These are phyloP conservation scores for Phaffia australis DNA, from an alignment of 768 basidiomycete genomes.

Conservation along the genomic window DNA sequence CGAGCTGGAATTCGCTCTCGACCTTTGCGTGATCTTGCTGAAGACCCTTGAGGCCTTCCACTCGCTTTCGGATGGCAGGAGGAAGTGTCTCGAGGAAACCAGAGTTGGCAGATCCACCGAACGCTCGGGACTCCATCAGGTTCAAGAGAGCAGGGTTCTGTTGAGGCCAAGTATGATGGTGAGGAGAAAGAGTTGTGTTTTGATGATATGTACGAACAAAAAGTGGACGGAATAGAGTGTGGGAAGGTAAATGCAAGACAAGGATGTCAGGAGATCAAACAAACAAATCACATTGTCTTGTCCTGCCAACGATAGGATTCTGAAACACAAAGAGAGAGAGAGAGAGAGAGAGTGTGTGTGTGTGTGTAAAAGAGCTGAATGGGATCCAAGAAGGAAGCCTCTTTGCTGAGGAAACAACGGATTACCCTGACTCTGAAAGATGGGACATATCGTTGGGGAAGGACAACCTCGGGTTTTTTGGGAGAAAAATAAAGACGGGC, in stretches of 20 bases:
- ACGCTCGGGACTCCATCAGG: not conserved
- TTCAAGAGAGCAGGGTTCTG: conserved; percentile 13
- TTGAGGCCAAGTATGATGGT: not conserved
- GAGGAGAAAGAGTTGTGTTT: not conserved
- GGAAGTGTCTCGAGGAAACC: conserved; percentile 64
- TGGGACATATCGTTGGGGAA: no score
- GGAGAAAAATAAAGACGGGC: not conserved
- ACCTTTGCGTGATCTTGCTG: conserved; percentile 83
- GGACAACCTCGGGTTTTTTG: not conserved
- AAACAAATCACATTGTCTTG: not conserved
- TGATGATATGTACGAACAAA: not conserved
- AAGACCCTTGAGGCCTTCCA: conserved; percentile 87
- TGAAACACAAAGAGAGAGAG: no score
- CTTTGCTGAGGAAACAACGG: no score
- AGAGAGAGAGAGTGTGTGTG: no score
- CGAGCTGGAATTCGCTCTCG: conserved; percentile 86
- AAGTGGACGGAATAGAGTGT: not conserved
- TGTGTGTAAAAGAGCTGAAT: no score
- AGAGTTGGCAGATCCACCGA: conserved; percentile 2
- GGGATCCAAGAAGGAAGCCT: no score
- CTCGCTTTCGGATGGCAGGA: conserved; percentile 61
- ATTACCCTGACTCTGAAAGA: no score
- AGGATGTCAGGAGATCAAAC: not conserved
- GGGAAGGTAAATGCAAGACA: not conserved
- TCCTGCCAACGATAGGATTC: no score